Base-by-base conservation (phyloP, 768 basidiomycete species). In the Tulasnella sp. region DNA sequence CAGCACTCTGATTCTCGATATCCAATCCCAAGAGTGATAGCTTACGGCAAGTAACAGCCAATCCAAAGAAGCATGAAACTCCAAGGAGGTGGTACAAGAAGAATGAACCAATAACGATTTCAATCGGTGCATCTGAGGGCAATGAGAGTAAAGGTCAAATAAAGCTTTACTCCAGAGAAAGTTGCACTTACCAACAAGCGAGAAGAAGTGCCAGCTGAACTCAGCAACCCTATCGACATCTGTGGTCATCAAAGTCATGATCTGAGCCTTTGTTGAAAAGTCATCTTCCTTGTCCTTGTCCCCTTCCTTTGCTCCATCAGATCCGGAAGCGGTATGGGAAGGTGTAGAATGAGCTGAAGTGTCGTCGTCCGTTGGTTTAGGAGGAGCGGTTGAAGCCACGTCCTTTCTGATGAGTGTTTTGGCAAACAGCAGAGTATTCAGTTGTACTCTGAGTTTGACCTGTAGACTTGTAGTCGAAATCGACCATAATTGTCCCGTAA, bases 161-260 rank as follows among this genome's bases (percentile, higher is more conserved):
- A 27, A 48, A 37, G 24, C 8, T 24, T 45, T 33, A 31, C 4
- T 22, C 12, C 28, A 13, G 35, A 12, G 15, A 24, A 15, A 4
- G 13, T 16, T 25, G 40, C 37, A 60, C 74, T 43, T 56, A 81
- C 83, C 82, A 48, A 88, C 70, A 33, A 88, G 72, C 1, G 81
- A 69, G 61, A 83, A 87, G 45, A 82, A 57, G 61, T 88, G 82
- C 78, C 78, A 84, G 1, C 78, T 67, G 60, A 92, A 86, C 45
- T 92, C 86, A 63, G 81, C 78, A 55, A 92, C 81, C 48, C 90
- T 75, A 63, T 92, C 88, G 25, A 91, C 87, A 58, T 95, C 90
- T 4, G 88, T 90, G 5, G 90, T 92, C 85, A 93, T 91, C 25
- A 93, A 74, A 2, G 86, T 92, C 89, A 93, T 91, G 59, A 95